These are phyloP conservation scores for Candida maris DNA, from an alignment of 805 yeast genomes.

Conservation along the genomic window DNA sequence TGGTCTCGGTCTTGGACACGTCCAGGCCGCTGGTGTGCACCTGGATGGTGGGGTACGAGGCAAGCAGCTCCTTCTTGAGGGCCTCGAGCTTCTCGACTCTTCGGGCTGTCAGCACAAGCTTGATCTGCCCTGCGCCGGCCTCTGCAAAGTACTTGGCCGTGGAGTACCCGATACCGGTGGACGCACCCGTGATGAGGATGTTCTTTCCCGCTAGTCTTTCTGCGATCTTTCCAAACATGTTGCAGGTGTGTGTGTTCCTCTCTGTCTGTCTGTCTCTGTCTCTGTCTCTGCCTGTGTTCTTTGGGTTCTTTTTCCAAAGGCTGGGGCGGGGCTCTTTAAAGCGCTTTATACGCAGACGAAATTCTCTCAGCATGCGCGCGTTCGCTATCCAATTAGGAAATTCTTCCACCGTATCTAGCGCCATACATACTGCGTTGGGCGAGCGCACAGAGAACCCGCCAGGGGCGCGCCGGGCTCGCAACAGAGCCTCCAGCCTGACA, in stretches of 20 bases:
- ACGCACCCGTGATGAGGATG: slow-evolving; percentile 90
- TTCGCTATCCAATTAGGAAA: no score
- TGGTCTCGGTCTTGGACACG: slow-evolving; percentile 42
- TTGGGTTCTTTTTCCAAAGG: no score
- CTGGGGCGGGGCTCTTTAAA: no score
- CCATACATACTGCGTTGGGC: no score
- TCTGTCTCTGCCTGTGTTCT: no score
- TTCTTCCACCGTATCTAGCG: no score
- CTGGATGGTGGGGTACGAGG: slow-evolving; percentile 33
- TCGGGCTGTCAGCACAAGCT: slow-evolving; percentile 50
- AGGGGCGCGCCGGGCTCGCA: no score
- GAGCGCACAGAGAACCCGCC: no score
- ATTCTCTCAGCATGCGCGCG: no score
- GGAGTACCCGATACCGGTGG: slow-evolving; percentile 92
- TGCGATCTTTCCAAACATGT: slow-evolving; percentile 52
- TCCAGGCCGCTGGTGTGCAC: slow-evolving; percentile 36
- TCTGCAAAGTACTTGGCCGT: slow-evolving; percentile 85
- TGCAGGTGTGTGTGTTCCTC: slow-evolving; percentile 3
- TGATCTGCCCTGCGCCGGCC: slow-evolving; percentile 48
- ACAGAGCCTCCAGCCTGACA: no score
- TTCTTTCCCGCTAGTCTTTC: slow-evolving; percentile 77
- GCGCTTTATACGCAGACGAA: no score
- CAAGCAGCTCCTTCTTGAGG: slow-evolving; percentile 35
- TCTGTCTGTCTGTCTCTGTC: no score
- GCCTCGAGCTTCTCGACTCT: slow-evolving; percentile 43